These are phyloP conservation scores for Mortierella sp. DNA, from an alignment of 371 early-diverging fungal genomes.

Conservation along the genomic window DNA sequence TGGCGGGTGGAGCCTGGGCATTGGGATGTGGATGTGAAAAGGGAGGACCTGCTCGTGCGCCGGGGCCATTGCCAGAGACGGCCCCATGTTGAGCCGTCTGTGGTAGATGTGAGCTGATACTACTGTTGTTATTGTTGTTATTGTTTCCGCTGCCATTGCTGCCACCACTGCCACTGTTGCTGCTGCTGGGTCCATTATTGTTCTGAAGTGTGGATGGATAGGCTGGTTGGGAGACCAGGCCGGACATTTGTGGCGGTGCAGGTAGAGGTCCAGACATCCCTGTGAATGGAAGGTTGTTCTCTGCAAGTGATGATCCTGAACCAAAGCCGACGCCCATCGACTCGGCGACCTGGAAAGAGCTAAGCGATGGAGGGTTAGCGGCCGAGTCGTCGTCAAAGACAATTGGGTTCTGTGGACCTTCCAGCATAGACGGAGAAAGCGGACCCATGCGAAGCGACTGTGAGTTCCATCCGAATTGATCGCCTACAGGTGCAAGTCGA, in stretches of 20 bases:
- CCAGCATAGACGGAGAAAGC: slow-evolving; percentile 79
- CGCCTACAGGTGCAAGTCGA: slow-evolving; percentile 54
- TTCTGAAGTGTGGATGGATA: slow-evolving; percentile 17
- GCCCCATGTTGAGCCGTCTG: slow-evolving; percentile 4
- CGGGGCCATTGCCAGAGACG: no score
- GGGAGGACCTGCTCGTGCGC: no score
- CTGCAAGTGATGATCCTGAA: slow-evolving; percentile 26
- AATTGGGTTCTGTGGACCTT: slow-evolving; percentile 69
- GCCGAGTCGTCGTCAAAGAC: slow-evolving; percentile 27
- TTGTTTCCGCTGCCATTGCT: background rate
- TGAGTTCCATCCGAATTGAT: slow-evolving; percentile 68
- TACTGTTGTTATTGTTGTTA: slow-evolving; percentile 10
- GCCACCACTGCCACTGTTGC: background rate
- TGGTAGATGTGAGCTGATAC: no score
- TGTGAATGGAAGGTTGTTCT: slow-evolving; percentile 27
- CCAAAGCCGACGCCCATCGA: slow-evolving; percentile 29
- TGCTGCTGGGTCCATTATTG: slow-evolving; percentile 17
- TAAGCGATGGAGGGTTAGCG: slow-evolving; percentile 24
- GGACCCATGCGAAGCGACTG: slow-evolving; percentile 77
- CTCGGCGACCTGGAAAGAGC: slow-evolving; percentile 16
- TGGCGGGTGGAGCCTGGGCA: slow-evolving; percentile 9
- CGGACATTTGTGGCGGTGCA: slow-evolving; percentile 15
- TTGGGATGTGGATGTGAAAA: slow-evolving; percentile 11
- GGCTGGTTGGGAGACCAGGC: no score
- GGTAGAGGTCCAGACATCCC: slow-evolving; percentile 29